Base-by-base conservation (phyloP, 768 basidiomycete genomes). In the Suillus variegatus region DNA sequence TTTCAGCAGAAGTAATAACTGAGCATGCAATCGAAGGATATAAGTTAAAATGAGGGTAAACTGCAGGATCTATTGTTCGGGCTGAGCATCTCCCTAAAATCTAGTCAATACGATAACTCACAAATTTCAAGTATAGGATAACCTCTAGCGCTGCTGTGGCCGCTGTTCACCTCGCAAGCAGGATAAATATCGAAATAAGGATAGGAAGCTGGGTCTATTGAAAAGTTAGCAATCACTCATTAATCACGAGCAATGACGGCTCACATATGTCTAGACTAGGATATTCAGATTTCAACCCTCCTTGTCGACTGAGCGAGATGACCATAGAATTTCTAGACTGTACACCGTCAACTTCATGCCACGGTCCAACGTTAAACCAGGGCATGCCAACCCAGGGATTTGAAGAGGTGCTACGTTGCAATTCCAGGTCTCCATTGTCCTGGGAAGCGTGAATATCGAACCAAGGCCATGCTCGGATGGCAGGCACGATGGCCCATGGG, bases 141-240 rank as follows among this genome's bases (percentile, higher is more conserved):
- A 28, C 38, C 40, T 40, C 64, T 35, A 25, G 40, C 60, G 10
- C 35, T 46, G 51, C 64, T 38, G 47, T 13, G 36, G 51, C 47
- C 25, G 18, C 6, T 46, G 36, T 36, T 65, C 25, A 20, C 46
- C 16, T 55, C 63, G 41, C 62, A 41, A 18, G 69, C 18, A 6
- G 82, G 82, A 71, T 84, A 84, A 28, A 82, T 69, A 61, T 79
- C 72, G 44, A 83, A 73, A 69, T 79, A 65, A 36, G 84, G 83
- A 69, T 84, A 85, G 40, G 74, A 67, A 20, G 75, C 64, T 9
- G 75, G 77, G 65, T 82, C 82, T 82, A 56, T 61, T 74, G 63
- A 74, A 8, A 70, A 65, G n/a, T 71, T 63, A 58, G 58, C 16
- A 60, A 13, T 28, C 12, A 20, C 12, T 7, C 57, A 43, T 43